phyloP scores from a whole-genome alignment of 192 early-diverging fungal species.

The Rhizophagus prolifer region DNA sequence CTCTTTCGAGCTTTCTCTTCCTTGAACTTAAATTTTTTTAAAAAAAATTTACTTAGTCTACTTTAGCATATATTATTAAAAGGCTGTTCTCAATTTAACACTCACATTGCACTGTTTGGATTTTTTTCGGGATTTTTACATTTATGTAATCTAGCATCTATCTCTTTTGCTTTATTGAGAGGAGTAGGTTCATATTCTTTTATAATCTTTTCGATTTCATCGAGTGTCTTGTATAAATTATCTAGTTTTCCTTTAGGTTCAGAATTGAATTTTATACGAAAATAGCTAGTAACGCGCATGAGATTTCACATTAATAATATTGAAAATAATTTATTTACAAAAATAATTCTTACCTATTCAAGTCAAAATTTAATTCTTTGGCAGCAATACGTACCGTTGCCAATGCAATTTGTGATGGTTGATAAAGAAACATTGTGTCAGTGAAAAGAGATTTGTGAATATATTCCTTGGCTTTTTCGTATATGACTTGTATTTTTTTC shows the following conservation, averaged over 20 bases:
- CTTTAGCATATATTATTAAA: not conserved
- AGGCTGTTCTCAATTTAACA: no score
- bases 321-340: not conserved
- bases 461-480: slow-evolving; percentile 51
- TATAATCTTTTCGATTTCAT: slow-evolving; percentile 53
- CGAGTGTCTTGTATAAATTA: slow-evolving; percentile 46
- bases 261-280: slow-evolving; percentile 32
- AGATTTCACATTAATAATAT: not conserved
- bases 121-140: slow-evolving; percentile 78
- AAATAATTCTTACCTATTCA: slow-evolving; percentile 40
- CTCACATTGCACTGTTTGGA: slow-evolving; percentile 61
- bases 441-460: slow-evolving; percentile 66
- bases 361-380: slow-evolving; percentile 51
- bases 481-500: slow-evolving; percentile 48
- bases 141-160: slow-evolving; percentile 62
- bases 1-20: slow-evolving; percentile 17
- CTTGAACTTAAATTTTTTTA: slow-evolving; percentile 1
- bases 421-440: slow-evolving; percentile 72
- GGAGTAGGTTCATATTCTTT: slow-evolving; percentile 39
- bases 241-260: slow-evolving; percentile 38
- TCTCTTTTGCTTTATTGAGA: slow-evolving; percentile 52
- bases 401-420: slow-evolving; percentile 75
- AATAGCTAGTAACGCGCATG: slow-evolving; percentile 43
- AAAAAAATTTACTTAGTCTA: not conserved
- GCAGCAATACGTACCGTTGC: slow-evolving; percentile 64